Conservation (phyloP, 805 yeast genomes). For the Torulaspora indica region DNA sequence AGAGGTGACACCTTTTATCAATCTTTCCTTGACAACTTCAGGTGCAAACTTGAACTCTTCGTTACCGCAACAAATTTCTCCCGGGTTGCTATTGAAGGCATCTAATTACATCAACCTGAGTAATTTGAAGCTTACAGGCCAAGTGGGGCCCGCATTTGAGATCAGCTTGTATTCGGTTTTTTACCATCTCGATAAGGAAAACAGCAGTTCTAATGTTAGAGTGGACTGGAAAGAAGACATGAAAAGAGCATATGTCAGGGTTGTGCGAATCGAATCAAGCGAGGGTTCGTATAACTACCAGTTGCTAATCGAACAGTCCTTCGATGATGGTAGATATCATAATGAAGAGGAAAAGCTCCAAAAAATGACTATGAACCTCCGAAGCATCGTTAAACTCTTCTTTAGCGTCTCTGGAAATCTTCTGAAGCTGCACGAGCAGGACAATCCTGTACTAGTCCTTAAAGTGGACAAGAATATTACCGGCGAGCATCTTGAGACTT, state of each 20-base stretch:
- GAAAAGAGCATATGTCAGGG: conserved; percentile 48
- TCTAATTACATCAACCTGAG: conserved; percentile 41
- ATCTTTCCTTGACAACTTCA: conserved; percentile 60
- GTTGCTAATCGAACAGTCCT: conserved; percentile 50
- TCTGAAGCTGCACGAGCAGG: conserved; percentile 55
- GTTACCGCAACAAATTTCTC: conserved; percentile 52
- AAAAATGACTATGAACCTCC: conserved; percentile 36
- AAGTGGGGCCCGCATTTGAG: conserved; percentile 58
- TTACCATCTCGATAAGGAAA: conserved; percentile 46
- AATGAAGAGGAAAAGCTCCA: conserved; percentile 45
- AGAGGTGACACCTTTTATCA: conserved; percentile 63
- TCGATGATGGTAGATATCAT: conserved; percentile 70
- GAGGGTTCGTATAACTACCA: conserved; percentile 38
- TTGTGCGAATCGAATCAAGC: conserved; percentile 33
- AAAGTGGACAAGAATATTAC: conserved; percentile 39
- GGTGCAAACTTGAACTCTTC: conserved; percentile 56
- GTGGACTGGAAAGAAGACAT: conserved; percentile 71
- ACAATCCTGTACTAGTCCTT: conserved; percentile 61
- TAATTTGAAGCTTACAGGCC: conserved; percentile 20
- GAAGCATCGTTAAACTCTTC: conserved; percentile 48
- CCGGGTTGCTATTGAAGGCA: conserved; percentile 63
- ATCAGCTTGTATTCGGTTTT: conserved; percentile 59
- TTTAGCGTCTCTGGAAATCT: conserved; percentile 68
- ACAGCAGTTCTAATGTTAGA: conserved; percentile 27
- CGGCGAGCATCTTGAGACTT: conserved; percentile 23